phyloP scores from a whole-genome alignment of 2,329 filamentous ascomycete genomes.

The Alternaria hordeiaustralica region DNA sequence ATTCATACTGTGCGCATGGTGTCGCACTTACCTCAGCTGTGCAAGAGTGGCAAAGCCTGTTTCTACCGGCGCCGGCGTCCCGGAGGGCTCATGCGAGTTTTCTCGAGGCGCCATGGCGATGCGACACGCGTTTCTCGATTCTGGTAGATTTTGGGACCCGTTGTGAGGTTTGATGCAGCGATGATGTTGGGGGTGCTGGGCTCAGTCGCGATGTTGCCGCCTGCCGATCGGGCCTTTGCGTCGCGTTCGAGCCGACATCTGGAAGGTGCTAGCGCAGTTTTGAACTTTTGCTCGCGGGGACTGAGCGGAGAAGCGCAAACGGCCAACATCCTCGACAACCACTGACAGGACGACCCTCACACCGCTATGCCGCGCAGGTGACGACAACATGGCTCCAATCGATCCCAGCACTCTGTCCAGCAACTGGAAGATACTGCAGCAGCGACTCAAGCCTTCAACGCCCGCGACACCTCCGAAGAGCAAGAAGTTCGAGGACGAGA shows the following conservation, averaged over 20 bases:
- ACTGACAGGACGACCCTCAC: conserved; percentile 15
- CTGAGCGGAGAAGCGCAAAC: conserved; percentile 19
- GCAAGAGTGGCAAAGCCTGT: conserved; percentile 85
- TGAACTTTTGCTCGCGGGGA: conserved; percentile 30
- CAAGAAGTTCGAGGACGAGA: conserved; percentile 29
- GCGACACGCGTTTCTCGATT: conserved; percentile 12
- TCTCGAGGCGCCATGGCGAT: conserved; percentile 62
- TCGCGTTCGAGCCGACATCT: conserved; percentile 14
- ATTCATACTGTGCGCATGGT: conserved; percentile 29
- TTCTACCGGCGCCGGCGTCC: conserved; percentile 67
- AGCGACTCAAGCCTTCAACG: conserved; percentile 54
- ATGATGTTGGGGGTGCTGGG: conserved; percentile 29
- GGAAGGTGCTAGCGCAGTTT: conserved; percentile 22
- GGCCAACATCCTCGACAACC: conserved; percentile 19
- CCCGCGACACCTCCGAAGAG: conserved; percentile 38
- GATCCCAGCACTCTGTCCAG: conserved; percentile 53
- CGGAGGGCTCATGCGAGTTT: conserved; percentile 59
- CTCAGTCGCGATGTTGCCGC: conserved; percentile 38
- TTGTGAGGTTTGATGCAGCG: conserved; percentile 41
- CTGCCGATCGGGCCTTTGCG: conserved; percentile 15
- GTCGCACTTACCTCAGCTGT: conserved; percentile 72
- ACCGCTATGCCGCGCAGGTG: conserved; percentile 39
- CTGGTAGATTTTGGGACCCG: conserved; percentile 28
- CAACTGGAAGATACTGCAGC: conserved; percentile 82
- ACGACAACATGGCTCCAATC: conserved; percentile 48